Percentiles rank a stretch among this genome's conserved stretches.
Conservation (phyloP, 371 early-diverging fungal species). For the Apophysomyces ossiformis region DNA sequence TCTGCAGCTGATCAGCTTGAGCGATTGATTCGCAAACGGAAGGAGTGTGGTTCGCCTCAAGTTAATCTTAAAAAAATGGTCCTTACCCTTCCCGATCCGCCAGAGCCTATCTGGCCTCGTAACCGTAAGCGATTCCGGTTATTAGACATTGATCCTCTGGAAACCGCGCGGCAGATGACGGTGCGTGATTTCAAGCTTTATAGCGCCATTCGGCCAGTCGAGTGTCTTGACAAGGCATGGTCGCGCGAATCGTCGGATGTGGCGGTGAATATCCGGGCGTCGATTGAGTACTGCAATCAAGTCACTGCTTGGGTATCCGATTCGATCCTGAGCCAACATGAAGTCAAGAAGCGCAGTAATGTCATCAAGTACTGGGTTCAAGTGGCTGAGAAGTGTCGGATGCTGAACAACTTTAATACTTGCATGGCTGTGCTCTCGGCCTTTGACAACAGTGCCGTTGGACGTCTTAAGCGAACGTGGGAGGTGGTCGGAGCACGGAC, state of each 20-base stretch:
- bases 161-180: slow-evolving; percentile 93
- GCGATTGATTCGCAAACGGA: slow-evolving; percentile 64
- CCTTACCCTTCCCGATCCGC: slow-evolving; percentile 63
- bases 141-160: slow-evolving; percentile 87
- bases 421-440: slow-evolving; percentile 88
- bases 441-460: slow-evolving; percentile 84
- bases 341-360: slow-evolving; percentile 75
- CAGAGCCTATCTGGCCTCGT: slow-evolving; percentile 73
- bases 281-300: slow-evolving; percentile 71
- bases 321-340: slow-evolving; percentile 77
- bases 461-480: slow-evolving; percentile 89
- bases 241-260: slow-evolving; percentile 10
- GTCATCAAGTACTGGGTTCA: slow-evolving; percentile 85
- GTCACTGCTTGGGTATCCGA: slow-evolving; percentile 89
- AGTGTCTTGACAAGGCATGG: slow-evolving; percentile 64
- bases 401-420: slow-evolving; percentile 87
- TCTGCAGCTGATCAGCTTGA: slow-evolving; percentile 66
- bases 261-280: slow-evolving; percentile 45
- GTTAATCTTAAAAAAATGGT: slow-evolving; percentile 66
- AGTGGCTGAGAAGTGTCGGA: slow-evolving; percentile 69
- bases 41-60: slow-evolving; percentile 47
- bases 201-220: slow-evolving; percentile 78
- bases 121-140: slow-evolving; percentile 69
- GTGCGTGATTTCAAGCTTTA: slow-evolving; percentile 84
- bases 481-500: slow-evolving; percentile 55